Evolutionary conservation across 768 basidiomycete species (phyloP).

Genomic region (Lactarius hengduanensis): DNA sequence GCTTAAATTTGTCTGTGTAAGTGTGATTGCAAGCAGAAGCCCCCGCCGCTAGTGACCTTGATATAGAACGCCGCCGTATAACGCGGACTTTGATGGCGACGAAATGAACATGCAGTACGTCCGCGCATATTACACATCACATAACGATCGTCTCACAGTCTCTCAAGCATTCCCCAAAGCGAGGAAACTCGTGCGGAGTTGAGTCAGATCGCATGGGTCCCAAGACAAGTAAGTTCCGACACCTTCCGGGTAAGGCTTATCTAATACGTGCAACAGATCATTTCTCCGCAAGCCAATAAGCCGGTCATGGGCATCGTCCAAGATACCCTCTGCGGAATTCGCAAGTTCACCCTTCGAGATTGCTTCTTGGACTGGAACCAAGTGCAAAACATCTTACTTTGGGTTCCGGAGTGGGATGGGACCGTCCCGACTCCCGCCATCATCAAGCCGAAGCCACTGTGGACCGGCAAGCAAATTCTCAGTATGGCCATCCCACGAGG

Average conservation of each 20-base stretch:
- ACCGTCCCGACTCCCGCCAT: slow-evolving; percentile 89
- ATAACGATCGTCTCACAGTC: slow-evolving; percentile 21
- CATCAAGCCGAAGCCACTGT: slow-evolving; percentile 93
- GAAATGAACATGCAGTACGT: slow-evolving; percentile 99
- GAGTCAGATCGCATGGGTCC: slow-evolving; percentile 98
- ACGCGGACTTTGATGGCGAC: slow-evolving; percentile 99
- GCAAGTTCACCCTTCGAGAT: slow-evolving; percentile 96
- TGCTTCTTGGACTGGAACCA: slow-evolving; percentile 93
- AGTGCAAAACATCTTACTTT: slow-evolving; percentile 96
- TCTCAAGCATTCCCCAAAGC: slow-evolving; percentile 84
- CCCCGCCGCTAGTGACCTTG: slow-evolving; percentile 33
- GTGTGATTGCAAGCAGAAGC: slow-evolving; percentile 37
- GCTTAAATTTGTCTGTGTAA: slow-evolving; percentile 96
- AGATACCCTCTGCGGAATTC: slow-evolving; percentile 95
- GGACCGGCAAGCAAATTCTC: slow-evolving; percentile 97
- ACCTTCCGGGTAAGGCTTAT: neutral
- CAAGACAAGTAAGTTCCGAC: slow-evolving; percentile 68
- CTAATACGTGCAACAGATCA: slow-evolving; percentile 59
- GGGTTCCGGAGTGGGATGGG: slow-evolving; percentile 99
- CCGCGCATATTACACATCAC: neutral
- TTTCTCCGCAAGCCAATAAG: slow-evolving; percentile 99
- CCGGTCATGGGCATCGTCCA: slow-evolving; percentile 99
- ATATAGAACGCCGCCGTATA: slow-evolving; percentile 89
- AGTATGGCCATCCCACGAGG: slow-evolving; percentile 91
- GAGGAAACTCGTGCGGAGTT: slow-evolving; percentile 98